Evolutionary conservation across 2,329 filamentous ascomycete genomes (phyloP), one percentile per base, ranked within the genome.

Genomic region (Emergomyces orientalis): DNA sequence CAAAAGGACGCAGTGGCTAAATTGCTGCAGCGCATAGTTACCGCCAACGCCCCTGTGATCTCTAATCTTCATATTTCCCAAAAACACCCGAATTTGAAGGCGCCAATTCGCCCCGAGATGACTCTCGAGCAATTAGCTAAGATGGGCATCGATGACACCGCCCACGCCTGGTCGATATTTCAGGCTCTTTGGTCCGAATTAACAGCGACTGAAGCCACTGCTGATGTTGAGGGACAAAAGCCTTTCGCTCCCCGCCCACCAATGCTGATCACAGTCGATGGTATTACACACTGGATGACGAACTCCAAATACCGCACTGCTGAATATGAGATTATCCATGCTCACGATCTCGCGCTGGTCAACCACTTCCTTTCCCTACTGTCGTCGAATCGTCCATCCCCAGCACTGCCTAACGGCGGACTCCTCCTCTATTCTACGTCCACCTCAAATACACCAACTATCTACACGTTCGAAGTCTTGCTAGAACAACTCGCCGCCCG

Each of bases 121-220:
- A 82, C 82, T 6, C 84, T 97, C 30, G 81, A 84, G 65, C 83
- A 87, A 60, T 83, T 97, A 62, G 84, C 85, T 69, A 84, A 84
- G 58, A 73, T 87, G 65, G 88, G 87, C 56, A 85, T 87, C 67
- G 85, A 85, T 70, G 90, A 96, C 69, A 81, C 87, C 41, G 90
- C 94, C 64, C 79, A 86, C 67, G 87, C 92, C 51, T 95, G 89
- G 88, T 81, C 86, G 11, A 85, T 92, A 61, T 93, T 96, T 79
- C 79, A 86, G 67, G 88, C 90, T 13, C 80, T 97, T 59, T 94
- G 90, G 90, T 76, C 82, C 37, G 93, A 97, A 76, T 84, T 97
- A 58, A 84, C 81, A 3, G 76, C 79, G 17, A 80, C 81, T 1
- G 65, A 77, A 66, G 51, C 80, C 64, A 70, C 80, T 3, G 64